phyloP scores from a whole-genome alignment of 306 rosid species.

The Gynostemma pentaphyllum region DNA sequence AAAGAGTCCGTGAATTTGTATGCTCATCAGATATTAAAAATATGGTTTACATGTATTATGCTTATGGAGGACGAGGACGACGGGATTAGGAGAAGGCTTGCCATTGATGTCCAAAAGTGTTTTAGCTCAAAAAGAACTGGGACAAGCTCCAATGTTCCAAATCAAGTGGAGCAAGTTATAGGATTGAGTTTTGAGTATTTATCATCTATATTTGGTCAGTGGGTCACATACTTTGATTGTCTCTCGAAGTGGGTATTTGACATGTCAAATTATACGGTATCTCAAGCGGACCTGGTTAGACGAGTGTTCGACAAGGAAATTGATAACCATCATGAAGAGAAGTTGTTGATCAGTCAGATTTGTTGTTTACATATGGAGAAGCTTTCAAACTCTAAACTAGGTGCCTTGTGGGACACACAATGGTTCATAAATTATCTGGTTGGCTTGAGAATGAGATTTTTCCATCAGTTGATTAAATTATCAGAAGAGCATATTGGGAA shows the following conservation, averaged over 20 bases:
- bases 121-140: conserved; percentile 30
- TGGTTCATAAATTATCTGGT: conserved; percentile 32
- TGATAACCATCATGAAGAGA: conserved; percentile 94
- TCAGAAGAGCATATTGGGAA: conserved; percentile 35
- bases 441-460: conserved; percentile 46
- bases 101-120: conserved; percentile 59
- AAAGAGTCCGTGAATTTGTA: conserved; percentile 44
- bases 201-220: conserved; percentile 65
- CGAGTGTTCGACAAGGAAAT: conserved; percentile 92
- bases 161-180: conserved; percentile 87
- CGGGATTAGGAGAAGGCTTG: conserved; percentile 47
- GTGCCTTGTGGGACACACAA: conserved; percentile 18
- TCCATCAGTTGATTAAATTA: conserved; percentile 43
- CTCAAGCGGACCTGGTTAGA: conserved; percentile 67
- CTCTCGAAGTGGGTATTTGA: conserved; percentile 49
- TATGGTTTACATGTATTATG: conserved; percentile 78
- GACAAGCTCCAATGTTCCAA: conserved; percentile 35
- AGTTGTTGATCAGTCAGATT: conserved; percentile 66
- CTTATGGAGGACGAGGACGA: conserved; percentile 96
- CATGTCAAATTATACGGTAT: conserved; percentile 28
- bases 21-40: conserved; percentile 54
- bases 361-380: conserved; percentile 74
- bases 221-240: conserved; percentile 63
- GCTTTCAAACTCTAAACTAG: conserved; percentile 36
- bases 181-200: conserved; percentile 67